phyloP scores from a whole-genome alignment of 495 filamentous ascomycete species.

The Amorphotheca resinae region DNA sequence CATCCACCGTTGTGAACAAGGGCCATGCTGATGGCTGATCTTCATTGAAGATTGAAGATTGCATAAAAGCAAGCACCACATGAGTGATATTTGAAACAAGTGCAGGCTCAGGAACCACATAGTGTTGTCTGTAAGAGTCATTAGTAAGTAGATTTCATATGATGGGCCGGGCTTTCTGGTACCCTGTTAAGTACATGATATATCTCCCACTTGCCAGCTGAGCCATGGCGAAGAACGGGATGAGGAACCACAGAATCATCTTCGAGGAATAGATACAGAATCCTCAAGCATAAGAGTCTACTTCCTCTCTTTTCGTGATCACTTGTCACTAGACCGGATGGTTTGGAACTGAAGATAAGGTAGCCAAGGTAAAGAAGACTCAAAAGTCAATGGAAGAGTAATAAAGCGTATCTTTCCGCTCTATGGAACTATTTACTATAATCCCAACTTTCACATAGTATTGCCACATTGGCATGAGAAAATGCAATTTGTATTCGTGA shows the following conservation, averaged over 20 bases:
- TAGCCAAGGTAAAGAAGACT: too few species aligned
- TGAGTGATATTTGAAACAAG: constrained; percentile 42
- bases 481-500: too few species aligned
- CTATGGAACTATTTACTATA: too few species aligned
- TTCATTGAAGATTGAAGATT: constrained; percentile 45
- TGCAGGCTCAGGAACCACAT: constrained; percentile 32
- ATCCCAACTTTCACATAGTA: too few species aligned
- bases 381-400: too few species aligned
- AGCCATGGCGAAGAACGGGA: constrained; percentile 6
- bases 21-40: constrained; percentile 37
- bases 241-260: background rate
- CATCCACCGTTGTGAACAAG: constrained; percentile 45
- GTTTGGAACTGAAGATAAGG: too few species aligned
- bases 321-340: too few species aligned
- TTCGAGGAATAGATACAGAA: too few species aligned
- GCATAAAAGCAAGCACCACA: constrained; percentile 59
- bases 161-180: constrained; percentile 6
- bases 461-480: too few species aligned
- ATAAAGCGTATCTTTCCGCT: too few species aligned
- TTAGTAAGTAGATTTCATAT: background rate
- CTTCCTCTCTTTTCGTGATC: too few species aligned
- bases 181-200: constrained; percentile 52
- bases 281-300: too few species aligned
- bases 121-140: constrained; percentile 33
- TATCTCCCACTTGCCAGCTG: constrained; percentile 26